phyloP scores from a whole-genome alignment of 2,329 filamentous ascomycete species.

The Huntiella bhutanensis region DNA sequence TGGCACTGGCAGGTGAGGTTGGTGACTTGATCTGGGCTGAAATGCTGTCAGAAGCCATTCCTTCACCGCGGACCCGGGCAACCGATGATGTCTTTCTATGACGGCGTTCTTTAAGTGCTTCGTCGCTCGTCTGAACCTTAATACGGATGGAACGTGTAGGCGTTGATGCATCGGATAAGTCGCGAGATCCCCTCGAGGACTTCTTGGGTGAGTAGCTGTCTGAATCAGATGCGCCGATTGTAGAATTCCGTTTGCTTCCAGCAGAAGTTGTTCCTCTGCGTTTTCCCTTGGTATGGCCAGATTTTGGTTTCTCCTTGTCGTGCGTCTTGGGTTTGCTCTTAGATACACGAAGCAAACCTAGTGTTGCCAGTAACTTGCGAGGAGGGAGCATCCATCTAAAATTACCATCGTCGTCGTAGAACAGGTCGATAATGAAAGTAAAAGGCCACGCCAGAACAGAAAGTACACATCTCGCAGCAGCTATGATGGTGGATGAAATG shows the following conservation, averaged over 20 bases:
- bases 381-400: slow-evolving; percentile 66
- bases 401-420: slow-evolving; percentile 61
- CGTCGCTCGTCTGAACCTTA: slow-evolving; percentile 61
- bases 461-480: slow-evolving; percentile 60
- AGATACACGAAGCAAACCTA: slow-evolving; percentile 1
- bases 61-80: slow-evolving; percentile 11
- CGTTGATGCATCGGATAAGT: neutral
- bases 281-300: slow-evolving; percentile 3
- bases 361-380: slow-evolving; percentile 34
- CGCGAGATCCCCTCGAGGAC: slow-evolving; percentile 4
- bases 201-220: slow-evolving; percentile 3
- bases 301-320: slow-evolving; percentile 1
- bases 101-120: slow-evolving; percentile 53
- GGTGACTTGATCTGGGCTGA: slow-evolving; percentile 83
- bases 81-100: slow-evolving; percentile 34
- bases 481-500: slow-evolving; percentile 52
- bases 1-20: slow-evolving; percentile 56
- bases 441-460: slow-evolving; percentile 63
- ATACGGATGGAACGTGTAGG: slow-evolving; percentile 60
- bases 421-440: slow-evolving; percentile 62
- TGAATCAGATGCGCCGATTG: slow-evolving; percentile 8
- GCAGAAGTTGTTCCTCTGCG: slow-evolving; percentile 2
- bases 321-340: neutral
- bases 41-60: slow-evolving; percentile 25
- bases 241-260: slow-evolving; percentile 15